phyloP scores from a whole-genome alignment of 768 basidiomycete genomes.

The Pleurotus citrinopileatus region DNA sequence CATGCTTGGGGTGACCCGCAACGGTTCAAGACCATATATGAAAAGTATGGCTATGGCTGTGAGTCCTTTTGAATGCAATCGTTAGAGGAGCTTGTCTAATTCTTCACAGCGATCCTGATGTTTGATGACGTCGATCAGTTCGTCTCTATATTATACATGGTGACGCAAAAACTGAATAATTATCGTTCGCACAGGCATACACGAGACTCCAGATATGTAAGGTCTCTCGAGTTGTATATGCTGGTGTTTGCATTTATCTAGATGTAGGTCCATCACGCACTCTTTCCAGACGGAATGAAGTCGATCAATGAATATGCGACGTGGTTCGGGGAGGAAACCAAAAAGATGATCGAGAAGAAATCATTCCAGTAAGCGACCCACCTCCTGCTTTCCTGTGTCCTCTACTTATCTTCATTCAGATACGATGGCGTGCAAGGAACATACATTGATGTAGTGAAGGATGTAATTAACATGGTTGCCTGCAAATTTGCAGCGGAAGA shows the following conservation, averaged over 20 bases:
- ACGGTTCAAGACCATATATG: slow-evolving; percentile 34
- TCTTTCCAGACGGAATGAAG: slow-evolving; percentile 30
- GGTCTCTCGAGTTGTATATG: not conserved
- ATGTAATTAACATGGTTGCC: slow-evolving; percentile 43
- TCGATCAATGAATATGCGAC: slow-evolving; percentile 23
- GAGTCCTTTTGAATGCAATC: not conserved
- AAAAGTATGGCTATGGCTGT: slow-evolving; percentile 37
- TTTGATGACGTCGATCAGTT: slow-evolving; percentile 34
- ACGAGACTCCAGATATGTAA: slow-evolving; percentile 23
- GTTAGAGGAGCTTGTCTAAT: not conserved
- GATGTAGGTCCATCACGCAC: slow-evolving; percentile 24
- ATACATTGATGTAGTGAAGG: slow-evolving; percentile 45
- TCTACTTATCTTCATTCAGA: slow-evolving; percentile 4
- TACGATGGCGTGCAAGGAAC: slow-evolving; percentile 29
- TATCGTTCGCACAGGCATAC: slow-evolving; percentile 23
- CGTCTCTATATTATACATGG: slow-evolving; percentile 4
- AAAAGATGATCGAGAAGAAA: slow-evolving; percentile 27
- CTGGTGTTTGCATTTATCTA: not conserved
- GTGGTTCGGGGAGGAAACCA: slow-evolving; percentile 27
- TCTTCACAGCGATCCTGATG: slow-evolving; percentile 24
- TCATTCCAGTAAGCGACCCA: not conserved
- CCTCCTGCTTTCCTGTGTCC: not conserved
- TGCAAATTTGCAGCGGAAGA: slow-evolving; percentile 39
- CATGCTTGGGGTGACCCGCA: slow-evolving; percentile 29
- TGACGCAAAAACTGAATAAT: not conserved